Evolutionary conservation across 768 basidiomycete species (phyloP), one percentile per base, ranked within the genome.

Genomic region (Coprinellus micaceus): DNA sequence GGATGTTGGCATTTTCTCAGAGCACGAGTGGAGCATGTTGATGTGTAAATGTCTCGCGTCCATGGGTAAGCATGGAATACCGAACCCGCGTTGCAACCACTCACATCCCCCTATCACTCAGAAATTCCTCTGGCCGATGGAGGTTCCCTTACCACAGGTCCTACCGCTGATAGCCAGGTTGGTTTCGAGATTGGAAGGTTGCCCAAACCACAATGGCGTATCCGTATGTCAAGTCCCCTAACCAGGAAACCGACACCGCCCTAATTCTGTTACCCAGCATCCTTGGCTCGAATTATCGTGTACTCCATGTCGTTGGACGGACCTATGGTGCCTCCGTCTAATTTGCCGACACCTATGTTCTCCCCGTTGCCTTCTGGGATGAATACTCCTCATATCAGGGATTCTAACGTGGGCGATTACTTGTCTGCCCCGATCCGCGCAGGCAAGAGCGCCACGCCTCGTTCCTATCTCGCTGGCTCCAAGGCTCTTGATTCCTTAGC

Each of bases 31-130:
- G 84, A 82, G 84, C 61, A 79, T 87, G 57, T 73, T 96, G 61
- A 94, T 95, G 89, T 89, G 86, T 65, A 94, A 93, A 74, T 91
- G 89, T 66, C 75, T 96, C 54, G 81, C 84, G 7, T 88, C 87
- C 3, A 89, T 91, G 88, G 85, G 87, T 88, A 69, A 59, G 84
- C 54, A 51, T 13, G 37, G 33, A 54, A 43, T 66, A n/a, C 37
- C 47, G 43, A 47, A 37, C 22, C 30, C 4, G 57, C 43, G 40
- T 58, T 39, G 53, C 30, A 53, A 25, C 43, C 46, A 24, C 30
- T 40, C 36, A 26, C 44, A 22, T 48, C 25, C 22, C 59, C 59
- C 48, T 11, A 15, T 47, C 33, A 57, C 47, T 51, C 64, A 88
- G 88, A 87, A 68, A 89, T 89, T 47, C 82, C 84, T 6, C 75